These are phyloP conservation scores for Talaromyces borbonicus DNA, from an alignment of 495 filamentous ascomycete species.

Conservation along the genomic window DNA sequence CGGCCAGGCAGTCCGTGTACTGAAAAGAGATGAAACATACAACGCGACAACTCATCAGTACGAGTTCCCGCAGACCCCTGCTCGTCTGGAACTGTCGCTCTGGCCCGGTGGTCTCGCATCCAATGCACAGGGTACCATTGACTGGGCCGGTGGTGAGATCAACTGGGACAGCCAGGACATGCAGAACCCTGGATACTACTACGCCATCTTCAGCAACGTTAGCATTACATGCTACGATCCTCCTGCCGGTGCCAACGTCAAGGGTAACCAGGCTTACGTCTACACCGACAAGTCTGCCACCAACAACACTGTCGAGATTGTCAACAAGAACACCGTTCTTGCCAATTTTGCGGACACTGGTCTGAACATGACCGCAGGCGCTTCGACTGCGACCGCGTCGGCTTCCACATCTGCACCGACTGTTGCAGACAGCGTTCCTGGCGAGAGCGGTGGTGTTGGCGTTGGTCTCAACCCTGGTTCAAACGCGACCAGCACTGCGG, in stretches of 20 bases:
- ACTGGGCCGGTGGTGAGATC: conserved; percentile 85
- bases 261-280: conserved; percentile 59
- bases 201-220: conserved; percentile 68
- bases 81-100: conserved; percentile 89
- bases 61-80: conserved; percentile 83
- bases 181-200: conserved; percentile 80
- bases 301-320: conserved; percentile 66
- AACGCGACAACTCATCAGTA: conserved; percentile 75
- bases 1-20: conserved; percentile 59
- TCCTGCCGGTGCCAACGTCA: conserved; percentile 48
- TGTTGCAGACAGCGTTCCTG: conserved; percentile 23
- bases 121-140: conserved; percentile 77
- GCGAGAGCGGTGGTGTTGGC: conserved; percentile 24
- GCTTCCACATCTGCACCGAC: conserved; percentile 15
- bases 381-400: conserved; percentile 11
- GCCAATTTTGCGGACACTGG: conserved; percentile 72
- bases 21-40: conserved; percentile 69
- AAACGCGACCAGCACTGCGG: conserved; percentile 7
- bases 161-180: conserved; percentile 80
- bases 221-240: conserved; percentile 77
- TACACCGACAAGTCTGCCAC: conserved; percentile 56
- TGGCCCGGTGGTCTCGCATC: conserved; percentile 82
- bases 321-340: conserved; percentile 66
- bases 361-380: conserved; percentile 48
- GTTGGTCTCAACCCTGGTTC: conserved; percentile 13